Evolutionary conservation across 257 asterid genomes (phyloP), one percentile per base, ranked within the genome.

Genomic region (Ajuga chamaepitys): DNA sequence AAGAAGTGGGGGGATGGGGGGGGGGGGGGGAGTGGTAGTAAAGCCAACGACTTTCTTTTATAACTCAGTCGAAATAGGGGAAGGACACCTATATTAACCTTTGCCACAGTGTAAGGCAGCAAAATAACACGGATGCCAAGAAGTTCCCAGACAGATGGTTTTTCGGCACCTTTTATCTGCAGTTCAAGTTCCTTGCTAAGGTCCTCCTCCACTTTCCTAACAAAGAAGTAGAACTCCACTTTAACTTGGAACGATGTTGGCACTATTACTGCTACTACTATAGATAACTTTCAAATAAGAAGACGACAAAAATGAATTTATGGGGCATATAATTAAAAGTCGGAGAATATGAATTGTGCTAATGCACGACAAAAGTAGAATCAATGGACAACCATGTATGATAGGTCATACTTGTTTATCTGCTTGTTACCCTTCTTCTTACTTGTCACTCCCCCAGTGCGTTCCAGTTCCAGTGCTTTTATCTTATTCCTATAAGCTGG

Each of bases 401-500:
- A 77, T 59, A 56, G 7, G 22, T 21, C 92, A 57, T 86, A 89
- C 99, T 84, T 88, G 87, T 82, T 80, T 64, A 75, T 79, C 68
- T 75, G 95, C 78, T 90, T 90, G 84, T 68, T 78, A 46, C 81
- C 67, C 95, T 88, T 94, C 86, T 86, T 94, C 85, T 77, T 88
- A 71, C 71, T 88, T 21, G 96, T 77, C 70, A 71, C 69, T 51
- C 92, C 96, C 57, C 99, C 99, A 65, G 82, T 86, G 75, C 95
- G 95, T 75, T 94, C 98, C 63, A 88, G 83, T 76, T 94, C 98
- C 84, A 90, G 51, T 18, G 96, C 99, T 73, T 84, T 86, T 40
- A 94, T 85, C 95, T 85, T 88, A 76, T 94, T 94, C 72, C 88
- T 88, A 82, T 82, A 94, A 45, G 99, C 95, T 24, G 95, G 98